Base-by-base conservation (phyloP, 1,284 basidiomycete species). In the Pseudozyma hubeiensis region DNA sequence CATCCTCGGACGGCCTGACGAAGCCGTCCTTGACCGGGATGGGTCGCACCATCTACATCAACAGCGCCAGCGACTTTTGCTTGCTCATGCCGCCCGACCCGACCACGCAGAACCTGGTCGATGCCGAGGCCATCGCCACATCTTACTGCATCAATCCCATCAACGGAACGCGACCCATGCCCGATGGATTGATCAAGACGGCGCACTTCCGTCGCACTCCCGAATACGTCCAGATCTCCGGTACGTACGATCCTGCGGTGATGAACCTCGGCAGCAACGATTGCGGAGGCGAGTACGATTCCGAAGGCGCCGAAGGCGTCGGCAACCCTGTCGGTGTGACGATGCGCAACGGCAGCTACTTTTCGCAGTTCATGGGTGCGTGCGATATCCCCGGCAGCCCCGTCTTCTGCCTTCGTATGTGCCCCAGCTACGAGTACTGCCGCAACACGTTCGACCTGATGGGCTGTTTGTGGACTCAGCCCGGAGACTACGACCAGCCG, bases 41-140 rank as follows among this genome's bases (percentile, higher is more conserved):
- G 54, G 64, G 69, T 7, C 66, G 75, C 7, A 64, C 60, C 16
- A 53, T 74, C 60, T 66, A 70, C 56, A 77, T 77, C 60, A 74
- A 77, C 60, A 70, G 64, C 6, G 75, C 75, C 24, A 73, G 54
- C 44, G 78, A 79, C 58, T 80, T 80, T 35, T 82, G 80, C 58
- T 52, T 81, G 31, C 61, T 81, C 30, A 79, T 79, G 75, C 81
- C 80, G 2, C 81, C 80, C 13, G 69, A 82, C 39, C 78, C 81
- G 53, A 68, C 62, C 48, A 77, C 48, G 39, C 37, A 81, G 57
- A 80, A 81, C 51, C 40, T 82, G 29, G 80, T 82, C 2, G 80
- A 81, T 17, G 81, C 81, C 13, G 80, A 81, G 50, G 78, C 80
- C 5, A 45, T 66, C 33, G 81, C 81, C 1, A 80, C 81, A 11